phyloP scores from a whole-genome alignment of 805 yeast genomes.

The Limtongia smithiae region DNA sequence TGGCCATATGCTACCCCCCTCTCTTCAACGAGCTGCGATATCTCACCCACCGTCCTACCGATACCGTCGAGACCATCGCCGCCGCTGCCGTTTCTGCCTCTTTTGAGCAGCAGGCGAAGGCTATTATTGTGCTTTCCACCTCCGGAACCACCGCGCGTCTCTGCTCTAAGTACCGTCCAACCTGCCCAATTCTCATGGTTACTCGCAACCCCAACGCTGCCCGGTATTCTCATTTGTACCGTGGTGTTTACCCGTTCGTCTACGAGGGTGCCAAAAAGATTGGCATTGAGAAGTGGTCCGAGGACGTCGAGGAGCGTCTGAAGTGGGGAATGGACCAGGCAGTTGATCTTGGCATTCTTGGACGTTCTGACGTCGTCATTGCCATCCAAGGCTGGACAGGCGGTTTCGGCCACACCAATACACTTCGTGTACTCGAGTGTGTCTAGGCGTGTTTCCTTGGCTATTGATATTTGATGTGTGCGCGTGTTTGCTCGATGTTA shows the following conservation, averaged over 20 bases:
- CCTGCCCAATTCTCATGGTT: constrained; percentile 95
- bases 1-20: constrained; percentile 82
- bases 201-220: constrained; percentile 93
- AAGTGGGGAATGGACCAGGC: constrained; percentile 91
- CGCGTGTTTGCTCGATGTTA: background rate
- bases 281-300: constrained; percentile 77
- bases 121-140: constrained; percentile 92
- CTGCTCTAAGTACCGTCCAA: constrained; percentile 95
- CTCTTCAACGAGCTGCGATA: constrained; percentile 84
- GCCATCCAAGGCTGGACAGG: constrained; percentile 99
- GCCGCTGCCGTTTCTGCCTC: constrained; percentile 95
- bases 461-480: background rate
- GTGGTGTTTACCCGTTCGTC: constrained; percentile 98
- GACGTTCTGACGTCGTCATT: constrained; percentile 83
- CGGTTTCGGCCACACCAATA: constrained; percentile 98
- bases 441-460: constrained; percentile 6
- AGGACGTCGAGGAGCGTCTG: constrained; percentile 93
- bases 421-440: constrained; percentile 77
- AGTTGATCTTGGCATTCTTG: constrained; percentile 75
- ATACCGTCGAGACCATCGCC: constrained; percentile 94
- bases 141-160: constrained; percentile 94
- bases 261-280: constrained; percentile 57
- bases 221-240: constrained; percentile 90
- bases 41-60: constrained; percentile 81
- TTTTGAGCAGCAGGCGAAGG: constrained; percentile 94